A percentile compares a stretch with the other conserved stretches of the same genome.
Conservation (phyloP, 208 protist genomes). For the Acanthamoeba triangularis region DNA sequence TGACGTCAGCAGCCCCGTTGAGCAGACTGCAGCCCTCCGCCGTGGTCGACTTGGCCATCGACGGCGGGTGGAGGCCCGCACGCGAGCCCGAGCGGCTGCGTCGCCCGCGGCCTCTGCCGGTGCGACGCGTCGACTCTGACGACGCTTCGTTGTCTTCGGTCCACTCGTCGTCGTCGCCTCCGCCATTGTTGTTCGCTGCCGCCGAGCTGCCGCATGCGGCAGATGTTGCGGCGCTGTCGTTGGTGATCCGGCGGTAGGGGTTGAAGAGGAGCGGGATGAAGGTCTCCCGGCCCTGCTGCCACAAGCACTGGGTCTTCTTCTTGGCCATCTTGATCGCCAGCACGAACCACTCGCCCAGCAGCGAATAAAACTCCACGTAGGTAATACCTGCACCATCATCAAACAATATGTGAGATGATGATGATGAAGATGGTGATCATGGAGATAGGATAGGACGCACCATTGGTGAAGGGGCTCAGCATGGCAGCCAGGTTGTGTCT, state of each 20-base stretch:
- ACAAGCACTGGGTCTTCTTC: slow-evolving; percentile 67
- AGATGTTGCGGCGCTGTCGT: background rate
- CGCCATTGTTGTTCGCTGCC: too few species aligned
- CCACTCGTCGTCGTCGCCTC: background rate
- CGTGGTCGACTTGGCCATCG: background rate
- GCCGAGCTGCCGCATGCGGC: background rate
- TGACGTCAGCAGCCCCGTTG: background rate
- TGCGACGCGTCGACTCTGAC: background rate
- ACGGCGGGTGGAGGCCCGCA: background rate
- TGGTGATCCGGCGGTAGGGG: background rate
- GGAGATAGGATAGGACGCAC: too few species aligned
- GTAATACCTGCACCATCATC: background rate
- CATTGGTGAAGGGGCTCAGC: background rate
- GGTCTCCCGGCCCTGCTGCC: background rate
- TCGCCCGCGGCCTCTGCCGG: background rate
- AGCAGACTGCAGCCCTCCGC: background rate
- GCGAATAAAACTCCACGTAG: slow-evolving; percentile 29
- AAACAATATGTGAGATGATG: background rate
- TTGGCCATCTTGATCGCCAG: slow-evolving; percentile 56
- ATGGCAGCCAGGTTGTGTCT: background rate
- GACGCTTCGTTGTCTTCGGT: background rate
- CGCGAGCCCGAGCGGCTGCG: background rate
- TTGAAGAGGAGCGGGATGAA: background rate
- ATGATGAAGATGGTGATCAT: too few species aligned
- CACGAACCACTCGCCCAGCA: slow-evolving; percentile 68